A percentile compares a stretch with the other conserved stretches of the same genome.
Evolutionary conservation across 2,329 filamentous ascomycete species (phyloP).

Genomic region (Fusarium drepaniforme): DNA sequence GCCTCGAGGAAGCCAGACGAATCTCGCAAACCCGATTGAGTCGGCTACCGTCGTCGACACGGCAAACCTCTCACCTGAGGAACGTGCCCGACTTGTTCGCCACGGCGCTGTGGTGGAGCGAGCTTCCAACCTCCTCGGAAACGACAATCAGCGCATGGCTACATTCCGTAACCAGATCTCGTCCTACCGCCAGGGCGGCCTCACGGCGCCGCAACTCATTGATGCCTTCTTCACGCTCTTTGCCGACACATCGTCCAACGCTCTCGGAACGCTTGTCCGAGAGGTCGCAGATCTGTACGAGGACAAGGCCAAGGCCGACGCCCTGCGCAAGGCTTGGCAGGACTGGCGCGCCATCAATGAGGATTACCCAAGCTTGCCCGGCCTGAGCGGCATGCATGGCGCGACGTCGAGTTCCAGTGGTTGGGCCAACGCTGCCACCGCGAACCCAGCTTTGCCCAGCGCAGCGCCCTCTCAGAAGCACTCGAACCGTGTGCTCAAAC

Average conservation of each 20-base stretch:
- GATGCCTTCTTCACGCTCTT: constrained; percentile 91
- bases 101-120: constrained; percentile 90
- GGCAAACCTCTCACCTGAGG: constrained; percentile 74
- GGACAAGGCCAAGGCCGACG: constrained; percentile 78
- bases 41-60: constrained; percentile 64
- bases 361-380: constrained; percentile 91
- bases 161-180: constrained; percentile 87
- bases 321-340: constrained; percentile 86
- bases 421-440: constrained; percentile 71
- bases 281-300: constrained; percentile 96
- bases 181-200: constrained; percentile 76
- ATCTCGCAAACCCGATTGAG: constrained; percentile 56
- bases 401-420: constrained; percentile 67
- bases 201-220: constrained; percentile 81
- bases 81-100: constrained; percentile 82
- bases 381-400: constrained; percentile 76
- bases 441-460: constrained; percentile 62
- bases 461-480: constrained; percentile 60
- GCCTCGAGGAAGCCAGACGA: constrained; percentile 39
- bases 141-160: constrained; percentile 79
- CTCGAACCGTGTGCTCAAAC: constrained; percentile 67
- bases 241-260: constrained; percentile 78
- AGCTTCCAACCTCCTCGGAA: constrained; percentile 82
- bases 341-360: constrained; percentile 97
- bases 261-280: constrained; percentile 89